These are phyloP conservation scores for Buddleja alternifolia DNA, from an alignment of 257 asterid genomes.

Conservation along the genomic window DNA sequence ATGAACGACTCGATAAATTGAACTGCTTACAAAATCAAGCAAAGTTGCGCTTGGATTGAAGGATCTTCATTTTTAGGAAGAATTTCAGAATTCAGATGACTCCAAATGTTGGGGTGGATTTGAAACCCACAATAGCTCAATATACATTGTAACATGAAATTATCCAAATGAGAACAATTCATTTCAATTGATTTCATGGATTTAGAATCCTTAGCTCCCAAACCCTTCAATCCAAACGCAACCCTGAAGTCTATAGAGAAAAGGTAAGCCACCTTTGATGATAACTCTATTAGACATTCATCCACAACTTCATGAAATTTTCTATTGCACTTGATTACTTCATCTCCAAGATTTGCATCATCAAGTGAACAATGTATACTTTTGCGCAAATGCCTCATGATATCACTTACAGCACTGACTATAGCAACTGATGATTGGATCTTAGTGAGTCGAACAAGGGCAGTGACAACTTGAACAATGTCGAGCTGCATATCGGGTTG, in stretches of 20 bases:
- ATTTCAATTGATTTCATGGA: too few species aligned
- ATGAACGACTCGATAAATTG: constrained; percentile 10
- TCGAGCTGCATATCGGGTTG: constrained; percentile 93
- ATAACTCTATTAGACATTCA: constrained; percentile 79
- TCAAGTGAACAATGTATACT: constrained; percentile 85
- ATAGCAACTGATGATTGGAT: constrained; percentile 73
- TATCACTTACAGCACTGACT: constrained; percentile 83
- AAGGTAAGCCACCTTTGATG: constrained; percentile 61
- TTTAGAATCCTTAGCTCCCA: too few species aligned
- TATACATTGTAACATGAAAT: too few species aligned
- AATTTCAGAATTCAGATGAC: too few species aligned
- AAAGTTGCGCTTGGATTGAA: too few species aligned
- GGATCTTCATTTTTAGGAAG: too few species aligned
- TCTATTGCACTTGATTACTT: constrained; percentile 71
- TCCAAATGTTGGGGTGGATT: too few species aligned
- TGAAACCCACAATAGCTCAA: too few species aligned
- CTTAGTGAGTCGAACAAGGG: constrained; percentile 76
- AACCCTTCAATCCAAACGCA: too few species aligned
- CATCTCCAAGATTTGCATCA: constrained; percentile 74
- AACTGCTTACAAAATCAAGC: neutral
- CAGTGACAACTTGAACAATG: constrained; percentile 71
- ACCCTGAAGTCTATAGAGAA: too few species aligned
- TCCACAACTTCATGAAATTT: constrained; percentile 79
- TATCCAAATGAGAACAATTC: too few species aligned
- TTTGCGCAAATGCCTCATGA: constrained; percentile 92